A percentile compares a stretch with the other conserved stretches of the same genome.
These are phyloP conservation scores for Leccinum uliginosum DNA, from an alignment of 768 basidiomycete species.

Conservation along the genomic window DNA sequence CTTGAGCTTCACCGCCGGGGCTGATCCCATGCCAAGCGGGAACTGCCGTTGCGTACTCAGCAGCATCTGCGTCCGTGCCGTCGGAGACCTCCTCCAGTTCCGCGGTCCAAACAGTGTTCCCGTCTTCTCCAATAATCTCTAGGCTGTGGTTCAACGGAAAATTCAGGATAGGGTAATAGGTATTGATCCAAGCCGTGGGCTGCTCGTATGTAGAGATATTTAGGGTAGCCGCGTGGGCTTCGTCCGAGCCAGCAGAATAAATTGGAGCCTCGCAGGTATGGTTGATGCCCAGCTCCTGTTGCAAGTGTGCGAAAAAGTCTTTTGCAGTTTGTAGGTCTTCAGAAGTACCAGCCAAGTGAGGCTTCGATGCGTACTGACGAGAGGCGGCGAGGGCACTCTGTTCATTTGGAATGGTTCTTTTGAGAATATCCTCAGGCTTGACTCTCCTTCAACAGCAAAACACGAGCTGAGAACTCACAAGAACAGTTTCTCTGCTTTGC, in stretches of 20 bases:
- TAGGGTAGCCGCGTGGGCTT: conserved; percentile 51
- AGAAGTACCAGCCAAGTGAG: conserved; percentile 59
- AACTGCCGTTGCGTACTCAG: conserved; percentile 50
- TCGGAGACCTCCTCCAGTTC: conserved; percentile 65
- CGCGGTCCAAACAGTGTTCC: conserved; percentile 51
- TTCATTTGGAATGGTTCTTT: conserved; percentile 48
- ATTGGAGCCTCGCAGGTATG: conserved; percentile 35
- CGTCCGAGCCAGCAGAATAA: conserved; percentile 52
- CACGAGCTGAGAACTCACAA: conserved; percentile 31
- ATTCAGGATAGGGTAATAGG: conserved; percentile 75
- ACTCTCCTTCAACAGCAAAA: neutral
- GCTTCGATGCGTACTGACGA: conserved; percentile 46
- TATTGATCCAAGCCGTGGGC: conserved; percentile 59
- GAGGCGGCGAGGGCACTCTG: conserved; percentile 49
- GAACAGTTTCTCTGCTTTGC: conserved; percentile 41
- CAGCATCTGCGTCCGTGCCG: conserved; percentile 59
- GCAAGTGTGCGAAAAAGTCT: conserved; percentile 49
- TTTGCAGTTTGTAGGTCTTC: conserved; percentile 56
- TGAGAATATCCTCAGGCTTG: neutral
- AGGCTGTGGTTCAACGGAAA: conserved; percentile 55
- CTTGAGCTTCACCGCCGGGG: conserved; percentile 59
- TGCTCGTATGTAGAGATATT: conserved; percentile 36
- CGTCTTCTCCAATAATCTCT: conserved; percentile 50
- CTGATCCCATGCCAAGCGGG: conserved; percentile 71
- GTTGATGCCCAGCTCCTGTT: conserved; percentile 43